A percentile compares a stretch with the other conserved stretches of the same genome.
These are phyloP conservation scores for Asterella californica DNA, from an alignment of 225 moss, liverwort and hornwort species.

Conservation along the genomic window DNA sequence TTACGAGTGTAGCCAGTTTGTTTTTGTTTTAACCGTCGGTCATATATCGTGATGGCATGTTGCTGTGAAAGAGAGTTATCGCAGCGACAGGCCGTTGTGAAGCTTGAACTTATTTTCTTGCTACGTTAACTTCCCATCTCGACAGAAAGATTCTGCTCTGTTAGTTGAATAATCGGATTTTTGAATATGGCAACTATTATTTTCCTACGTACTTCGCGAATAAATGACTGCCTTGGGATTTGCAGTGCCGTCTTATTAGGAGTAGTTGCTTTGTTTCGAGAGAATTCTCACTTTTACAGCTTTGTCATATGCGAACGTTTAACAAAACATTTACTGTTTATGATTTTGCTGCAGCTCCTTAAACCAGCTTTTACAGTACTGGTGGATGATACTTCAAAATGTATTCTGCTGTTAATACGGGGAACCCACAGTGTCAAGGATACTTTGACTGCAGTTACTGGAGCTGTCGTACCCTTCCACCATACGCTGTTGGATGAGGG, in stretches of 20 bases:
- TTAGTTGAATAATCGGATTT: not conserved
- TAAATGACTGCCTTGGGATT: not conserved
- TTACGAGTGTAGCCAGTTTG: not conserved
- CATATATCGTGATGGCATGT: not conserved
- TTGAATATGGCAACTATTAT: not conserved
- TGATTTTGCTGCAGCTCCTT: constrained; percentile 57
- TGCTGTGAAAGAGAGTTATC: not conserved
- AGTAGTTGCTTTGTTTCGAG: not conserved
- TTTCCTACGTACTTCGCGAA: too few species aligned
- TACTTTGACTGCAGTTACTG: constrained; percentile 90
- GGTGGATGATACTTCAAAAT: constrained; percentile 74
- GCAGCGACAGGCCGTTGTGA: not conserved
- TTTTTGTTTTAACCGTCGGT: not conserved
- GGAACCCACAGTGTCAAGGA: constrained; percentile 99
- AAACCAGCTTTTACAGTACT: constrained; percentile 94
- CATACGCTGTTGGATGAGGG: constrained; percentile 78
- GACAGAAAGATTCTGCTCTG: not conserved
- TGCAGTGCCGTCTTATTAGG: not conserved
- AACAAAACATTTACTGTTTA: not conserved
- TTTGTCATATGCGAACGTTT: not conserved
- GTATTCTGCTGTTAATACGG: constrained; percentile 83
- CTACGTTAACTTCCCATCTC: not conserved
- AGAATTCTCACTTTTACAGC: not conserved
- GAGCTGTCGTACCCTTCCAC: constrained; percentile 96
- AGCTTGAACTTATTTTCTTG: not conserved